Evolutionary conservation across 2,329 filamentous ascomycete species (phyloP), one percentile per base, ranked within the genome.

Genomic region (Ophiosphaerella narmari): DNA sequence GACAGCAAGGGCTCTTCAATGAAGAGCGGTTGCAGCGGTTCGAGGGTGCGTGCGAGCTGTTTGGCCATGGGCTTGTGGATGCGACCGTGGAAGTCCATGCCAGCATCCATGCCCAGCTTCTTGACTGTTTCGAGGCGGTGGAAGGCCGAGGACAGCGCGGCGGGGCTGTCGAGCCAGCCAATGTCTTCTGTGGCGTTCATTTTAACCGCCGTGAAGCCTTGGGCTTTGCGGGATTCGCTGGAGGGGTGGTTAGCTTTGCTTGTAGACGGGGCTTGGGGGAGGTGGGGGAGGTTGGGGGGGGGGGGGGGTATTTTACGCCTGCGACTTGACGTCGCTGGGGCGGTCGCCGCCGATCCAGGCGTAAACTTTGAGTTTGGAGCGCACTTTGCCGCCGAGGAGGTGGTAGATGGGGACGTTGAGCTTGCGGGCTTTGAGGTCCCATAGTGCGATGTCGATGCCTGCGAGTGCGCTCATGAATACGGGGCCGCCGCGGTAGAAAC

Each of bases 21-120:
- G 67, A 91, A 91, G n/a, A 91, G 74, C 0, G 88, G 88, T 1
- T 78, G 78, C 57, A 89, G 80, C 0, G 87, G 86, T 54, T 87
- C 87, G 0, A 91, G 78, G 0, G 81, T 78, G 49, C 81, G 81
- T 1, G 86, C 86, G 2, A 92, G 79, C 59, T 91, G 88, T 59
- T 89, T 90, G 0, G 88, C 88, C 87, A 91, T 91, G n/a, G 87
- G 86, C 54, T 87, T 87, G 72, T 91, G 88, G 0, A 90, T 77
- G 7, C 88, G 82, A 3, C 89, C 89, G 66, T 92, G 89, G 70
- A 91, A 91, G 62, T 92, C 89, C 23, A 92, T 78, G 1, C 85
- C 89, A 0, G 82, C 88, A 48, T 91, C 88, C 59, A 92, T 80
- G 1, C 88, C 88, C 0, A 90, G 73, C 0, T 79, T 78, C 66